Percentiles rank a stretch among this genome's conserved stretches.
Conservation (phyloP, 106 monocot species). For the Apostasia ramifera region DNA sequence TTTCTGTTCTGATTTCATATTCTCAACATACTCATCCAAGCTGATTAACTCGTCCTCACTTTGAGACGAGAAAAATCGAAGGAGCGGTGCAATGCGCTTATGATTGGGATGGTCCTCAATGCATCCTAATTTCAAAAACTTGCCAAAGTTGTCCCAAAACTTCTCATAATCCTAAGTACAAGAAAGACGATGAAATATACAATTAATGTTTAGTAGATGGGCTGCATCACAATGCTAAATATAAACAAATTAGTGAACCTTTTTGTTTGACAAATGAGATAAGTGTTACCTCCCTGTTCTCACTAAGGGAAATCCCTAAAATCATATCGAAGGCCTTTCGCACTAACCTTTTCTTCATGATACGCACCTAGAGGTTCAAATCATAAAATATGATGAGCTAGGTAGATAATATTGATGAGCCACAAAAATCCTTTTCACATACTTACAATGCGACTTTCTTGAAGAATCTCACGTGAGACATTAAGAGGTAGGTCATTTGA, state of each 20-base stretch:
- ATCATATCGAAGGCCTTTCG: constrained; percentile 99
- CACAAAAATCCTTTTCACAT: neutral
- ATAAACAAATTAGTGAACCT: neutral
- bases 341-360: constrained; percentile 92
- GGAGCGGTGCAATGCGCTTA: constrained; percentile 88
- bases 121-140: constrained; percentile 87
- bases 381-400: neutral
- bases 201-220: neutral
- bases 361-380: constrained; percentile 59
- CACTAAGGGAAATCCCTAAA: constrained; percentile 84
- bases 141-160: constrained; percentile 98
- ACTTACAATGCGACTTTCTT: constrained; percentile 98
- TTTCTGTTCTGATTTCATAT: constrained; percentile 96
- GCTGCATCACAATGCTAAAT: neutral
- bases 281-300: constrained; percentile 79
- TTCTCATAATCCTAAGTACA: constrained; percentile 80
- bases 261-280: neutral
- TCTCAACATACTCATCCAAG: constrained; percentile 96
- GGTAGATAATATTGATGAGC: neutral
- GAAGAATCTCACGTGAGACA: constrained; percentile 99
- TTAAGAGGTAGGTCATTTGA: constrained; percentile 98
- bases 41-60: constrained; percentile 78
- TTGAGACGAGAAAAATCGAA: constrained; percentile 90
- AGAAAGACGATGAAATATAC: neutral
- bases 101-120: constrained; percentile 92